These are phyloP conservation scores for Striga hermonthica DNA, from an alignment of 305 asterid species.

Conservation along the genomic window DNA sequence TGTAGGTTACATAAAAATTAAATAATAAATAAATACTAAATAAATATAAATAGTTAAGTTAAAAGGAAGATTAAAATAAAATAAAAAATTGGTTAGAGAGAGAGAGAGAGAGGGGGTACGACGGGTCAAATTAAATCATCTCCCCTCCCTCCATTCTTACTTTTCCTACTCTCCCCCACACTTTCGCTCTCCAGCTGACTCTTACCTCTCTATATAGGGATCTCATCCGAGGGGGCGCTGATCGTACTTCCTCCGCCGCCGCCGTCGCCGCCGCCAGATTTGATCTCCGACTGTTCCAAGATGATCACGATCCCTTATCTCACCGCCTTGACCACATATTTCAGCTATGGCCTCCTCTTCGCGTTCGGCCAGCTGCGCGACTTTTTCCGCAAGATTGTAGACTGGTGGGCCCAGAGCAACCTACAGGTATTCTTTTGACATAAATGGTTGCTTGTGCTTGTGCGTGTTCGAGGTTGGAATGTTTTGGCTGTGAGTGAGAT, in stretches of 20 bases:
- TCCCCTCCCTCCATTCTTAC: slow-evolving; percentile 34
- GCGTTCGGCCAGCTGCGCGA: slow-evolving; percentile 95
- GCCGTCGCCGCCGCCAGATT: slow-evolving; percentile 38
- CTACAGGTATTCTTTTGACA: slow-evolving; percentile 52
- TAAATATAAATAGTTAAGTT: not conserved
- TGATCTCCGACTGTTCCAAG: slow-evolving; percentile 42
- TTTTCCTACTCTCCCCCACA: not conserved
- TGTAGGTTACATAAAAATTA: no score
- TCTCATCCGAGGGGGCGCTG: slow-evolving; percentile 37
- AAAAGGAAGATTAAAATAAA: slow-evolving; percentile 2
- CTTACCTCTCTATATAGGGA: slow-evolving; percentile 28
- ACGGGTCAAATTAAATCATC: slow-evolving; percentile 35
- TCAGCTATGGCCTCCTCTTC: slow-evolving; percentile 97
- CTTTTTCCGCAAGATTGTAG: slow-evolving; percentile 68
- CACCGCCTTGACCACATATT: slow-evolving; percentile 91
- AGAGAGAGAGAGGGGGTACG: not conserved
- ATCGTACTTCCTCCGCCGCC: slow-evolving; percentile 14
- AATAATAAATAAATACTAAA: no score
- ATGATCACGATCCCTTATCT: slow-evolving; percentile 93
- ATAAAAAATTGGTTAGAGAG: slow-evolving; percentile 17
- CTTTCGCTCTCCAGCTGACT: slow-evolving; percentile 6
- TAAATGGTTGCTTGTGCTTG: not conserved
- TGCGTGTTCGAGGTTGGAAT: not conserved
- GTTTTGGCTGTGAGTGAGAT: slow-evolving; percentile 1
- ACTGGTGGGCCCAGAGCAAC: slow-evolving; percentile 71